Base-by-base conservation (phyloP, 352 stramenopile genomes). In the Phytophthora parvispora region DNA sequence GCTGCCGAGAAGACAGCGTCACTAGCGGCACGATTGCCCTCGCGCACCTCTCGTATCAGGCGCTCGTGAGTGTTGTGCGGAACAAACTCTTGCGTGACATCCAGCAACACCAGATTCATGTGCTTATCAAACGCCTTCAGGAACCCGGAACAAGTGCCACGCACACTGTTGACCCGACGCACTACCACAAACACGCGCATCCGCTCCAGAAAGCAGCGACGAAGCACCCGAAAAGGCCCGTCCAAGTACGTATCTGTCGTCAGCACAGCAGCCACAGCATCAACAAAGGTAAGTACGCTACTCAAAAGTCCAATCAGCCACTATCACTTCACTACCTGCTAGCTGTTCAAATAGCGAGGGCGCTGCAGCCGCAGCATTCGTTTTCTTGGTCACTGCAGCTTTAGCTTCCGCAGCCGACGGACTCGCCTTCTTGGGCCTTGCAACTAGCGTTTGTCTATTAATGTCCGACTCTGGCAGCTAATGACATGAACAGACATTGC, bases 91-190 rank as follows among this genome's bases (percentile, higher is more conserved):
- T 98, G 94, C 40, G 89, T 84, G 13, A 97, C 95, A 74, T 98
- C 93, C 66, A 92, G 64, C 28, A 99, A 67, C 49, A 98, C 88
- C 40, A 99, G 60, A 75, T 99, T 99, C 78, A 98, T 91, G 78
- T 98, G 95, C 75, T 98, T 98, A 76, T 99, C 96, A 69, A 98
- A 98, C 6, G 92, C 94, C 60, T 98, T 92, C 34, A 99, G 77
- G 63, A 89, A 96, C n/a, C 95, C 96, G 0, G 79, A 90, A 59
- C 95, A 90, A n/a, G 84, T 95, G 40, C 96, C 96, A 18, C 95
- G 87, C 24, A 99, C 89, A 61, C 89, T 96, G 71, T 98, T 96
- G 27, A 98, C 83, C 51, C 92, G 92, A 42, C 96, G 90, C 29
- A 98, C 72, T 22, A 98, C 86, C 32, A 98, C 87, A 48, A 89